Evolutionary conservation across 2,329 filamentous ascomycete species (phyloP), one percentile per base, ranked within the genome.

Genomic region (Rhynchosporium secalis): DNA sequence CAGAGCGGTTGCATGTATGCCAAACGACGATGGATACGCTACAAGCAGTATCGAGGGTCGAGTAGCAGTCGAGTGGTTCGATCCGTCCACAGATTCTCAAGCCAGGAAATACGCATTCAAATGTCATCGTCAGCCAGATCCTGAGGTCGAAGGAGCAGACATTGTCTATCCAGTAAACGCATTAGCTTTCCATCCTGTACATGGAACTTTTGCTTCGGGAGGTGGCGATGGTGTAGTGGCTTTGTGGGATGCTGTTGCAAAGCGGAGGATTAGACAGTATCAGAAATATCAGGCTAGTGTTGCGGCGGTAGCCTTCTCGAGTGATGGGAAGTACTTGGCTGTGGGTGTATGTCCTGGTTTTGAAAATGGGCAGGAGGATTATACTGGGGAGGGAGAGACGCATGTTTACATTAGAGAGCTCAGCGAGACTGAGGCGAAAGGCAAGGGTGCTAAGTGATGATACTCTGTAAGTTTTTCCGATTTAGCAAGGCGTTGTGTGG

Each of bases 41-140:
- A 94, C 90, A 1, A 91, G 86, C 62, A 93, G 88, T 71, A 99
- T 99, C 71, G 95, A 99, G 75, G 95, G 95, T 4, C 87, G 95
- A 70, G 92, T 99, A 1, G 94, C 93, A 0, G 95, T 99, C 0
- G 95, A 99, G 76, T 98, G 93, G 91, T 98, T 99, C 75, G 95
- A 98, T 73, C 91, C 95, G 15, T 91, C 87, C 4, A 81, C 86
- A 47, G 90, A 94, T 75, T 93, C 90, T 3, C 93, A 98, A 78
- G 89, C 90, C 45, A 86, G 93, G 68, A 98, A 97, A 76, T 99
- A 98, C 75, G 95, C 95, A 13, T 99, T 99, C 85, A 99, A 99
- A 77, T 99, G 95, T 77, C 95, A 99, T 77, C 86, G 95, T 4
- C 91, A 96, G 75, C 83, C 86, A 1, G 82, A 81, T 9, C 77